Conservation (phyloP, 495 filamentous ascomycete genomes). For the Chlorociboria aeruginascens region DNA sequence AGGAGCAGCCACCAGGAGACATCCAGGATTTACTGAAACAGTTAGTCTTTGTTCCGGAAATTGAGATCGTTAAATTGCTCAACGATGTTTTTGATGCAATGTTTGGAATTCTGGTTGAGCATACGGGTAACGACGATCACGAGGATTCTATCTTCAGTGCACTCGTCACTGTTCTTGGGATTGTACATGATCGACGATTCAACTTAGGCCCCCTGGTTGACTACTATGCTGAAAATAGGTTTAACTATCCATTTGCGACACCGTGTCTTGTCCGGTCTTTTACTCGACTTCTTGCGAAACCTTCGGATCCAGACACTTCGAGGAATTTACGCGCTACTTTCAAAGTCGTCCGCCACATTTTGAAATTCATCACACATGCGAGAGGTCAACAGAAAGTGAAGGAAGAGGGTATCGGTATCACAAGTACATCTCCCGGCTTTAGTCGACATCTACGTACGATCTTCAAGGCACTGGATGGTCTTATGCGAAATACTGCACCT, state of each 20-base stretch:
- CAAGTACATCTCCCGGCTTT: conserved; percentile 61
- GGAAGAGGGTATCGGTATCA: conserved; percentile 82
- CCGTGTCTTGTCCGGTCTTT: conserved; percentile 87
- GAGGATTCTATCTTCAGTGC: conserved; percentile 89
- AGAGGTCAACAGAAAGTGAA: conserved; percentile 77
- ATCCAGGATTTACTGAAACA: conserved; percentile 63
- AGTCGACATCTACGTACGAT: conserved; percentile 73
- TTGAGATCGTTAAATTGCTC: conserved; percentile 91
- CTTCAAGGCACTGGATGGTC: conserved; percentile 74
- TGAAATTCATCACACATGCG: conserved; percentile 91
- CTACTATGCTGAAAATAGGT: conserved; percentile 75
- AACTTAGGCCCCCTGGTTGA: conserved; percentile 84
- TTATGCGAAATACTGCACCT: conserved; percentile 81
- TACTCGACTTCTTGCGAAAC: conserved; percentile 63
- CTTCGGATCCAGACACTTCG: conserved; percentile 67
- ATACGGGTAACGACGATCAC: conserved; percentile 78
- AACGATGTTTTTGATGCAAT: conserved; percentile 84
- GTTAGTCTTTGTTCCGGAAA: conserved; percentile 88
- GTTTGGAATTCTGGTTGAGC: conserved; percentile 81
- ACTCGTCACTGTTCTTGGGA: conserved; percentile 78
- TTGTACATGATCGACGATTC: conserved; percentile 89
- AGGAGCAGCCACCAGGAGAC: conserved; percentile 54
- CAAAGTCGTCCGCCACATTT: conserved; percentile 85
- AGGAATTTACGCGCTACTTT: conserved; percentile 80
- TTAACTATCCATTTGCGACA: conserved; percentile 89